Evolutionary conservation across 768 basidiomycete species (phyloP), one percentile per base, ranked within the genome.

Genomic region (Leccinum boreale): DNA sequence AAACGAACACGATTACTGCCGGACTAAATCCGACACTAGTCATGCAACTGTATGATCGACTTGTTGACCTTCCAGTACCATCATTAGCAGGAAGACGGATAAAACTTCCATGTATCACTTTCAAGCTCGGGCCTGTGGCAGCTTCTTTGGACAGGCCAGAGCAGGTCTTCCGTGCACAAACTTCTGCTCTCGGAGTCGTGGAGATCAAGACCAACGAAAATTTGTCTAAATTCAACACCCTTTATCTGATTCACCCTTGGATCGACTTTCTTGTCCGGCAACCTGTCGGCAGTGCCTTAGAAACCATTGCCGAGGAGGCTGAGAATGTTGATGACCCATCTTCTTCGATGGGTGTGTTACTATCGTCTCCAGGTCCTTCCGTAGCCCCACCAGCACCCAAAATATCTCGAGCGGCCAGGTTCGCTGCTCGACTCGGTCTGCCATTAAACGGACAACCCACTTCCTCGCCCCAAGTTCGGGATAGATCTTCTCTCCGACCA

Each of bases 361-460:
- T 10, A 5, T 12, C 59, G 1, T 26, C 15, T 14, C 44, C 57
- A 8, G n/a, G 8, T 21, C 35, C 9, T 9, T 7, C 35, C 12
- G 3, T n/a, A 5, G 14, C 3, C 6, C 2, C n/a, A 15, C 12
- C 2, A 5, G 17, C 9, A 4, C 6, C 11, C 5, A n/a, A 1
- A 28, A 14, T 15, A 7, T 21, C 8, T 47, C 23, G 19, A 17
- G 5, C 53, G 14, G 17, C n/a, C 26, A 6, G 35, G 35, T 49
- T 60, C 14, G 19, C 36, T 15, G 24, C 10, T 15, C 53, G 14
- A 11, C 3, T 7, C 21, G 1, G 19, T 26, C 50, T 5, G 8
- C 3, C 14, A 5, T 26, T 45, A 0, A 50, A 42, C n/a, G 10
- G 17, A 44, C 10, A 19, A 3, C 2, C 59, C 3, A 5, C 29